Conservation (phyloP, 208 protist genomes). For the Polymyxa betae region DNA sequence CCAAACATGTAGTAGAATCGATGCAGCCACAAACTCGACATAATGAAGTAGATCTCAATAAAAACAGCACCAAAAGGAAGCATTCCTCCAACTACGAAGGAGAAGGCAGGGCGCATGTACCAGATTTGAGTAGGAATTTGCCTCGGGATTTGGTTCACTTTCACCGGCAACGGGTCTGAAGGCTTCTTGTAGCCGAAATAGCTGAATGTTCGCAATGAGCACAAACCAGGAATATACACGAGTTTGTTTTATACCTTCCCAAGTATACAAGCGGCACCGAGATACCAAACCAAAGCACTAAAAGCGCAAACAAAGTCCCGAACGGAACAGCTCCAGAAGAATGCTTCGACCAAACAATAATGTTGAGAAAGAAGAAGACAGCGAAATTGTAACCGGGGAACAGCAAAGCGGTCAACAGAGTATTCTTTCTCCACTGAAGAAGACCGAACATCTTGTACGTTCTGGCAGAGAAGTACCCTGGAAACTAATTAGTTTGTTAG, state of each 20-base stretch:
- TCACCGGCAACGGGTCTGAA: conserved; percentile 80
- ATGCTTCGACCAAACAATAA: conserved; percentile 75
- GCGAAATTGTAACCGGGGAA: conserved; percentile 78
- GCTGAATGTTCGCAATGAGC: conserved; percentile 78
- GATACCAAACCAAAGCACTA: conserved; percentile 84
- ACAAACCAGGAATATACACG: conserved; percentile 83
- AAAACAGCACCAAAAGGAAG: conserved; percentile 94
- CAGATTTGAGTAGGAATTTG: conserved; percentile 86
- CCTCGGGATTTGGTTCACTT: conserved; percentile 90
- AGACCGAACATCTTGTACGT: conserved; percentile 59
- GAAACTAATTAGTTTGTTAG: not conserved
- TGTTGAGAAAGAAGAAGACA: conserved; percentile 84
- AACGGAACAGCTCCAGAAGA: conserved; percentile 67
- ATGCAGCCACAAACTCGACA: conserved; percentile 88
- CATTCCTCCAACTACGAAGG: conserved; percentile 82
- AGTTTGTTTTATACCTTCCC: conserved; percentile 70
- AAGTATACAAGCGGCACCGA: conserved; percentile 90
- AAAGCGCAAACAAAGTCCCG: conserved; percentile 68
- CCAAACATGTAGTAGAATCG: conserved; percentile 97
- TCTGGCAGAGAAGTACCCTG: conserved; percentile 53
- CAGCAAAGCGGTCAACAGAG: conserved; percentile 73
- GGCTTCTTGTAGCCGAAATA: conserved; percentile 88
- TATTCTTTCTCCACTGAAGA: conserved; percentile 63
- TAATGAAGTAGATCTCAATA: conserved; percentile 97
- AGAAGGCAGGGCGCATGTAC: conserved; percentile 80